A percentile compares a stretch with the other conserved stretches of the same genome.
These are phyloP conservation scores for Xylariaceae sp. DNA, from an alignment of 2,329 filamentous ascomycete genomes.

Conservation along the genomic window DNA sequence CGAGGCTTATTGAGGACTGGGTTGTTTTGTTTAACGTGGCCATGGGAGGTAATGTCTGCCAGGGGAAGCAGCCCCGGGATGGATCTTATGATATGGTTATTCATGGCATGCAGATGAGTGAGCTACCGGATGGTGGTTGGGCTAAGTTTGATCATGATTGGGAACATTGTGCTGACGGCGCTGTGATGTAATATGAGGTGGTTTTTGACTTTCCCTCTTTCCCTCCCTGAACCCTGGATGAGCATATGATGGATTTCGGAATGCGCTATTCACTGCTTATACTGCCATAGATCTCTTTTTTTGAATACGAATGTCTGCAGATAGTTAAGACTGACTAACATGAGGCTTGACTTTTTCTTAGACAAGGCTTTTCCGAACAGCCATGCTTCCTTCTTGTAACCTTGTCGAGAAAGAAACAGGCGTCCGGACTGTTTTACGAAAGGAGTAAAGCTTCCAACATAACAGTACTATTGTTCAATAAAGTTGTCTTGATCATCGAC, in stretches of 20 bases:
- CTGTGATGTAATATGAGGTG: slow-evolving; percentile 22
- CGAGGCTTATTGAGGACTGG: slow-evolving; percentile 52
- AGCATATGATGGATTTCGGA: no score
- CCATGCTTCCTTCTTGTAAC: neutral
- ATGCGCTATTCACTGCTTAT: no score
- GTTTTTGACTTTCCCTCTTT: no score
- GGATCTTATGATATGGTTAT: slow-evolving; percentile 56
- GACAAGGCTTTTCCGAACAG: no score
- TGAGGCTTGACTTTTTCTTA: no score
- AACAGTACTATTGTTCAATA: no score
- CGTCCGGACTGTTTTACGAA: no score
- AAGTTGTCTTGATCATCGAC: no score
- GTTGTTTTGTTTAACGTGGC: slow-evolving; percentile 57
- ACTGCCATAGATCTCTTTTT: neutral
- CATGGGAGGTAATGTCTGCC: slow-evolving; percentile 58
- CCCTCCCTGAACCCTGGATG: no score
- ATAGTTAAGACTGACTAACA: no score
- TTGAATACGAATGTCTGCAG: neutral
- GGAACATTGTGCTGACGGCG: slow-evolving; percentile 29
- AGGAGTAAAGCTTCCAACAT: no score
- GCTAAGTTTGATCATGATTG: slow-evolving; percentile 50
- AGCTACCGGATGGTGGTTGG: slow-evolving; percentile 54
- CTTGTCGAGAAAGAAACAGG: no score
- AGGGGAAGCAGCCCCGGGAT: slow-evolving; percentile 46
- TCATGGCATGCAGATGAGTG: slow-evolving; percentile 48